Evolutionary conservation across 139 green algal genomes (phyloP), one percentile per base, ranked within the genome.

Genomic region (Coccomyxa sp.): DNA sequence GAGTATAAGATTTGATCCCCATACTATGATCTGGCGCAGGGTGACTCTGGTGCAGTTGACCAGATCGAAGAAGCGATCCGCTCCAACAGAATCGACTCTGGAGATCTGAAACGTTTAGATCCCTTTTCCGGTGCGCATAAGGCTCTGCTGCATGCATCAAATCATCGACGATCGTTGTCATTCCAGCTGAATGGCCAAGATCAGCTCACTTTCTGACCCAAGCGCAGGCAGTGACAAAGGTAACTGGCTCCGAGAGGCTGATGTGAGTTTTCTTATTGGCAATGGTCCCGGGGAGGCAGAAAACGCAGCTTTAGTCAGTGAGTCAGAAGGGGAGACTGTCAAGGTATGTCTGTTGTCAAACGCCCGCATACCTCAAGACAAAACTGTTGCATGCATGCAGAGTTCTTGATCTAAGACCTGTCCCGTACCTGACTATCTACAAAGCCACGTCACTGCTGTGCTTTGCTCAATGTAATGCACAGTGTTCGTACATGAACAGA

Each of bases 221-320:
- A 28, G 71, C 71, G 25, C 23, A 78, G 21, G 71, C 23, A 4
- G 67, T 11, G 80, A 81, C 68, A 83, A 86, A 79, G 84, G 88
- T 15, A 82, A 76, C 60, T 95, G 92, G 92, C 87, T 95, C 57
- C 89, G 76, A 66, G 92, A 95, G 74, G 86, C 84, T 31, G 91
- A 95, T 58, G 87, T 95, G 0, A 84, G 91, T 30, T 95, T 95
- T 78, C 93, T 94, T 76, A 91, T 87, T 16, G 92, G 91, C 51
- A 81, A 76, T 21, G 88, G 71, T 9, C 86, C 85, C 14, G 59
- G 58, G 21, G 88, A 91, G 80, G 23, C 63, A 71, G 63, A 71
- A 11, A 71, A 71, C 63, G 21, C 63, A 28, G 38, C 38, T 3
- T 51, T 7, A 51, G 38, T 51, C 38, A 51, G 38, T 51, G 38